phyloP scores from a whole-genome alignment of 176 grass and related monocot species.

The Chloris gayana region DNA sequence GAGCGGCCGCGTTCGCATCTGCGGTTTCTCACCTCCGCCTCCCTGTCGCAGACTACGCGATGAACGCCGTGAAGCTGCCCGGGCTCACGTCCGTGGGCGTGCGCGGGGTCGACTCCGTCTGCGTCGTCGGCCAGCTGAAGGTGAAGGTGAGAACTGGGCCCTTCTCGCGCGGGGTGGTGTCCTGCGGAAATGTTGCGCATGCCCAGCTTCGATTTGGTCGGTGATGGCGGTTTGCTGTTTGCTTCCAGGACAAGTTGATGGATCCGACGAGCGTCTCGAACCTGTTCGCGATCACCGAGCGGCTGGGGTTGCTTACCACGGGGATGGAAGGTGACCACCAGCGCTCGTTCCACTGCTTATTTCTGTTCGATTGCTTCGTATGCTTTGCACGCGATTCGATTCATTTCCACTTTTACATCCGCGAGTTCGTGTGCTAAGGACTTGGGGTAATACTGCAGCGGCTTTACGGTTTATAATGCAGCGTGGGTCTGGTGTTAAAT shows the following conservation, averaged over 20 bases:
- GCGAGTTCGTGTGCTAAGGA: background rate
- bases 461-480: background rate
- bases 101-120: constrained; percentile 58
- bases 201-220: background rate
- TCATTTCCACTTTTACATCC: background rate
- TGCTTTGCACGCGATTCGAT: background rate
- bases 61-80: constrained; percentile 53
- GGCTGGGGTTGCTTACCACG: constrained; percentile 51
- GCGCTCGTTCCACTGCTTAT: background rate
- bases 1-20: background rate
- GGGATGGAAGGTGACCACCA: constrained; percentile 51
- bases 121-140: constrained; percentile 50
- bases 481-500: background rate
- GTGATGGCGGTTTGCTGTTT: background rate
- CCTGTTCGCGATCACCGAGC: constrained; percentile 62
- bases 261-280: constrained; percentile 39
- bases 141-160: constrained; percentile 27
- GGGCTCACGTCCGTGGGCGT: constrained; percentile 72
- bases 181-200: background rate
- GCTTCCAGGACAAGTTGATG: constrained; percentile 53
- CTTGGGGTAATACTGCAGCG: background rate
- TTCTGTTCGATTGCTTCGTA: background rate
- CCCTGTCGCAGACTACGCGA: constrained; percentile 50
- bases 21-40: background rate
- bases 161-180: background rate